A percentile compares a stretch with the other conserved stretches of the same genome.
Conservation (phyloP, 345 rosid genomes). For the Aegle marmelos region DNA sequence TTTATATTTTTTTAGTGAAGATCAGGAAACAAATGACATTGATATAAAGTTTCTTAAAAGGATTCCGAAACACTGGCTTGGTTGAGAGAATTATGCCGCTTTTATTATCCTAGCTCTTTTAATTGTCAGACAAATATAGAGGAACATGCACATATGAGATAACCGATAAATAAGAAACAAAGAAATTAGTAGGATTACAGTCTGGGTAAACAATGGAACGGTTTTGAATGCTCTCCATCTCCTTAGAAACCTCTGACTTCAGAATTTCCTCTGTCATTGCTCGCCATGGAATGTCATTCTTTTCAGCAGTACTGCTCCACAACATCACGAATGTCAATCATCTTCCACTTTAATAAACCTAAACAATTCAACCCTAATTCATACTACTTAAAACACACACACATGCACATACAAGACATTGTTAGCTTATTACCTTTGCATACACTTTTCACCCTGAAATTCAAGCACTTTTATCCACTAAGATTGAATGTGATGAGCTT, state of each 20-base stretch:
- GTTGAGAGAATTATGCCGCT: neutral
- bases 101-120: neutral
- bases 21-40: neutral
- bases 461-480: neutral
- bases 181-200: slow-evolving; percentile 32
- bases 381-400: neutral
- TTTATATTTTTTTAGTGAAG: neutral
- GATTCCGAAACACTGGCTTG: neutral
- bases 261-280: slow-evolving; percentile 51
- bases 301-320: slow-evolving; percentile 61
- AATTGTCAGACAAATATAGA: neutral
- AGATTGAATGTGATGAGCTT: neutral
- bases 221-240: slow-evolving; percentile 46
- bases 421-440: too few species aligned
- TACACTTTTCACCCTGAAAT: neutral
- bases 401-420: too few species aligned
- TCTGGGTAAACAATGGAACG: slow-evolving; percentile 51
- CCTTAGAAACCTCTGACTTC: slow-evolving; percentile 61
- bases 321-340: slow-evolving; percentile 3
- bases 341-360: neutral
- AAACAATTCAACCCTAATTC: neutral
- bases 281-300: slow-evolving; percentile 56
- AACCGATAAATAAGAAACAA: neutral
- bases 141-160: neutral
- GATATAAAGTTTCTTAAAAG: neutral